Conservation (phyloP, 352 stramenopile genomes). For the Chloridella minuta region DNA sequence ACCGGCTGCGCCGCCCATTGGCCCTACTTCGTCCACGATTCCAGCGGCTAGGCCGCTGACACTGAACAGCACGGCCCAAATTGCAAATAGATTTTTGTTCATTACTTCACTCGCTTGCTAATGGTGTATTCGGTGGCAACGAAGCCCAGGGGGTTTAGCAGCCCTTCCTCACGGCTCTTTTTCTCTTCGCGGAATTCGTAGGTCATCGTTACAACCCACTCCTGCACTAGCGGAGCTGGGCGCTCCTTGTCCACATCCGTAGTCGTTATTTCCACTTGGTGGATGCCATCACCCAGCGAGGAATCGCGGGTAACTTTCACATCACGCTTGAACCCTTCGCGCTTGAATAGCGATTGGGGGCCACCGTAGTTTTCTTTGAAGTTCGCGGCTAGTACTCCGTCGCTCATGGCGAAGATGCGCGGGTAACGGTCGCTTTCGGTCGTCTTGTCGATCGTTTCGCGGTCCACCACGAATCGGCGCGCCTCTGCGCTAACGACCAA, state of each 20-base stretch:
- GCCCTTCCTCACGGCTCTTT: neutral
- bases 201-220: neutral
- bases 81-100: conserved; percentile 2
- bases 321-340: neutral
- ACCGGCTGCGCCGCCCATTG: neutral
- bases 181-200: neutral
- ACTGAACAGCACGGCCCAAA: neutral
- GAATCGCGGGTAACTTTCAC: neutral
- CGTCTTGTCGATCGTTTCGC: neutral
- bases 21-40: neutral
- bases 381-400: neutral
- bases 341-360: neutral
- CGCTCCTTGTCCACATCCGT: neutral
- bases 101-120: neutral
- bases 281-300: neutral
- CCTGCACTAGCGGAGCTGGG: neutral
- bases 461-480: neutral
- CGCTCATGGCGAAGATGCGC: neutral
- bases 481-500: neutral
- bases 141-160: neutral
- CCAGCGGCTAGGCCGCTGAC: neutral
- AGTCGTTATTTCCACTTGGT: neutral
- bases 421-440: neutral
- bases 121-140: neutral
- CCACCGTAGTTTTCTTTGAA: neutral